Base-by-base conservation (phyloP, 1,284 basidiomycete genomes). In the Mixia osmundae region DNA sequence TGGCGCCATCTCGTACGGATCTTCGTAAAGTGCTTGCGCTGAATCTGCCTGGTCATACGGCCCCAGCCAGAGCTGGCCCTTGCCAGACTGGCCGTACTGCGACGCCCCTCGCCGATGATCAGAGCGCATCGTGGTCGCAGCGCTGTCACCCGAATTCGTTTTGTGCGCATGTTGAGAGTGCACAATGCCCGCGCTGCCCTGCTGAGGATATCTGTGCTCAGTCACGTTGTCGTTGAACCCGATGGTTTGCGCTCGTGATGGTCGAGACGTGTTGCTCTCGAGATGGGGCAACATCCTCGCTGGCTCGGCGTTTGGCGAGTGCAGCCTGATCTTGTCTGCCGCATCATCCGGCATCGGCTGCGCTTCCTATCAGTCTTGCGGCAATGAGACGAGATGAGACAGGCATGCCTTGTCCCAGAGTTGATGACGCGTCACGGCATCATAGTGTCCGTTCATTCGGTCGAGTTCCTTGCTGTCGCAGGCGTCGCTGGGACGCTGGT, bases 321-420 rank as follows among this genome's bases (percentile, higher is more conserved):
- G 44, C 11, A 44, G 33, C 21, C 44, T 47, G 33, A 49, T 45
- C 25, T 45, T 44, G 30, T 49, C 46, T 5, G 32, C 24, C 7
- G 44, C 46, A 21, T 50, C 49, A 25, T 20, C n/a, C 4, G 38
- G 44, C 38, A 35, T 29, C 4, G 18, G 29, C 8, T 24, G n/a
- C 7, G 19, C 1, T 11, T 3, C 6, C 12, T 15, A 4, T 10
- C 5, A 27, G 24, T 24, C 19, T 35, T 16, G 18, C 5, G 44
- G 39, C 39, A 24, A 40, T 5, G 33, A 41, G 44, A 23, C 29
- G 19, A 40, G 34, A 14, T n/a, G n/a, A n/a, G 30, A 42, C 35
- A 48, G 49, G 46, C 79, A 62, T 5, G 76, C 77, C 8, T 72
- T 65, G 48, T 82, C 77, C 49, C 74, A 80, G 14, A 82, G 61